phyloP scores from a whole-genome alignment of 176 grass and related monocot species.

The Carex cristatella region DNA sequence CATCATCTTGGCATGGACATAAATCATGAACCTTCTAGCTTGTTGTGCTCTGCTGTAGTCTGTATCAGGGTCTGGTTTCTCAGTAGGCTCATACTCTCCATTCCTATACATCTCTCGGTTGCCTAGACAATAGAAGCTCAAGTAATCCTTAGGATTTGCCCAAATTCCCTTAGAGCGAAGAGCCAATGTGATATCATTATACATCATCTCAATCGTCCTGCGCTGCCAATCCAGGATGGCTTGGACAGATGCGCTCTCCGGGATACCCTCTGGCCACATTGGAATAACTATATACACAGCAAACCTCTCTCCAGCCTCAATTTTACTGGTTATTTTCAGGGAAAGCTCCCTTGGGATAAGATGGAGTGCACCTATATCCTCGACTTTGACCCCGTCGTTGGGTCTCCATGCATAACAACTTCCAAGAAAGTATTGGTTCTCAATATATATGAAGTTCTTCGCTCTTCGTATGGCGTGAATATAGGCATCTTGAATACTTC shows the following conservation, averaged over 20 bases:
- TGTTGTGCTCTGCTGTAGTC: conserved; percentile 71
- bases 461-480: conserved; percentile 62
- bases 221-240: conserved; percentile 90
- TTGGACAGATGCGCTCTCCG: conserved; percentile 81
- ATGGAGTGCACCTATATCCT: conserved; percentile 74
- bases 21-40: conserved; percentile 88
- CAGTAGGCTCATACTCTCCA: conserved; percentile 57
- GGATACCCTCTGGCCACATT: conserved; percentile 96
- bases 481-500: conserved; percentile 84
- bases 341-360: conserved; percentile 86
- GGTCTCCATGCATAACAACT: conserved; percentile 65
- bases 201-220: conserved; percentile 94
- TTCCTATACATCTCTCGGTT: conserved; percentile 60
- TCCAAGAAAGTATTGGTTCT: conserved; percentile 82
- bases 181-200: conserved; percentile 64
- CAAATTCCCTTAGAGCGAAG: conserved; percentile 60
- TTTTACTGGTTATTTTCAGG: conserved; percentile 80
- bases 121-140: conserved; percentile 88
- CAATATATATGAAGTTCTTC: conserved; percentile 69
- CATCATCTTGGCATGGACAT: conserved; percentile 98
- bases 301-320: conserved; percentile 76
- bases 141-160: conserved; percentile 69
- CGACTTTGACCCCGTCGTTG: conserved; percentile 40
- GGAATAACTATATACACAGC: conserved; percentile 70
- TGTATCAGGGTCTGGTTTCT: conserved; percentile 51